Percentiles rank a stretch among this genome's conserved stretches.
Evolutionary conservation across 2,329 filamentous ascomycete genomes (phyloP).

Genomic region (Lanzia echinophila): DNA sequence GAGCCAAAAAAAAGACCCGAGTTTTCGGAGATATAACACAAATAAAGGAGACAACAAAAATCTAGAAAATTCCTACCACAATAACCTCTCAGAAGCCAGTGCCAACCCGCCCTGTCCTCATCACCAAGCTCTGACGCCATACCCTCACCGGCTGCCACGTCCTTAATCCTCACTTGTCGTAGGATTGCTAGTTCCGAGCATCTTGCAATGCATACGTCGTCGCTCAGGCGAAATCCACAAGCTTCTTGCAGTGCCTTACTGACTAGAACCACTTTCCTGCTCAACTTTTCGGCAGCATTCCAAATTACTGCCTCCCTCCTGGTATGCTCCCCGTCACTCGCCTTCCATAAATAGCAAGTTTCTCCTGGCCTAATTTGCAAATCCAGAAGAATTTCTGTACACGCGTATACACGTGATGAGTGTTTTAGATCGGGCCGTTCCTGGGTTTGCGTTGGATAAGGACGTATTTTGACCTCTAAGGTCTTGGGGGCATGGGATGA

Average conservation of each 20-base stretch:
- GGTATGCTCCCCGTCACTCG: conserved; percentile 22
- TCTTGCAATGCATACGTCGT: conserved; percentile 56
- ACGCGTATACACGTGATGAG: conserved; percentile 29
- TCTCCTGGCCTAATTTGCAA: conserved; percentile 52
- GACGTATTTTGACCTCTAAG: conserved; percentile 31
- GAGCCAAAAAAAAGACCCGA: neutral
- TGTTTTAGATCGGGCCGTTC: conserved; percentile 29
- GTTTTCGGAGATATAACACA: neutral
- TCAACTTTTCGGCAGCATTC: conserved; percentile 54
- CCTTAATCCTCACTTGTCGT: conserved; percentile 52
- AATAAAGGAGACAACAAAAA: neutral
- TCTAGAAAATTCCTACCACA: conserved; percentile 28
- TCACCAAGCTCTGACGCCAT: conserved; percentile 26
- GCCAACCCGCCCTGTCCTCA: conserved; percentile 39
- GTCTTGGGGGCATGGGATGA: conserved; percentile 17
- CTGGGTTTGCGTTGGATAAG: conserved; percentile 21
- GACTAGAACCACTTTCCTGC: conserved; percentile 63
- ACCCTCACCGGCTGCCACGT: conserved; percentile 40
- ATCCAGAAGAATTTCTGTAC: conserved; percentile 41
- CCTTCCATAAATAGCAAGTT: conserved; percentile 44
- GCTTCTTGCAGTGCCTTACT: conserved; percentile 67
- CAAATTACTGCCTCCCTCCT: conserved; percentile 50
- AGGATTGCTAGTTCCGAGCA: conserved; percentile 46
- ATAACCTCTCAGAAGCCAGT: conserved; percentile 40
- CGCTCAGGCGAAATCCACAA: conserved; percentile 65